Base-by-base conservation (phyloP, 345 rosid genomes). In the Limnanthes douglasii region DNA sequence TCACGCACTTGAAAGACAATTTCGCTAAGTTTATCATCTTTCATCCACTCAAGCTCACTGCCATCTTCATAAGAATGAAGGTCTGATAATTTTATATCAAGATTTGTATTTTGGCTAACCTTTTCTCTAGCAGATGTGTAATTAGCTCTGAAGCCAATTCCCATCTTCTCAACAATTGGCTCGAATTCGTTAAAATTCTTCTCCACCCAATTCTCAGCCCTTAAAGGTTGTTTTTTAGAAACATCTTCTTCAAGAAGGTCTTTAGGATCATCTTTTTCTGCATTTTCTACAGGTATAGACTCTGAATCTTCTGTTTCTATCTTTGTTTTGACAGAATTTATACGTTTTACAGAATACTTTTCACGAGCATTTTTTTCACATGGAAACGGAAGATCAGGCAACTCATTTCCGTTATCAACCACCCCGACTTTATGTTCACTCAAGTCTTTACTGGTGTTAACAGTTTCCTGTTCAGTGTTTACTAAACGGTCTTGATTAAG, bases 1-100 rank as follows among this genome's bases (percentile, higher is more conserved):
- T 81, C 96, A 52, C 81, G 83, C 37, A 86, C 96, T 65, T 20
- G 76, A 47, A 75, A 86, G 55, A 86, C 94, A 48, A 81, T 70
- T 23, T 72, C 78, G 43, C 74, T 57, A 39, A 86, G 84, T 51
- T 40, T 64, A 42, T 86, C 84, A 46, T 81, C 94, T 41, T 70
- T 68, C 92, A 86, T 81, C 96, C 96, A 86, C 32, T 78, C 86
- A 18, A 81, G 62, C 53, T 78, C 94, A 60, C 59, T 53, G 31
- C 59, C 69, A 50, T 66, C 73, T 27, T 51, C 70, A 41, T 24
- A 49, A 24, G 46, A 50, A 48, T 51, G 54, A 64, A 81, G 62
- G 42, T 65, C 56, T 36, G 59, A 29, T 38, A 66, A 54, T 30
- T 65, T 71, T 15, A 48, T 20, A 38, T 35, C 48, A 1, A 46